phyloP scores from a whole-genome alignment of 106 monocot genomes.

The Apostasia shenzhenica region DNA sequence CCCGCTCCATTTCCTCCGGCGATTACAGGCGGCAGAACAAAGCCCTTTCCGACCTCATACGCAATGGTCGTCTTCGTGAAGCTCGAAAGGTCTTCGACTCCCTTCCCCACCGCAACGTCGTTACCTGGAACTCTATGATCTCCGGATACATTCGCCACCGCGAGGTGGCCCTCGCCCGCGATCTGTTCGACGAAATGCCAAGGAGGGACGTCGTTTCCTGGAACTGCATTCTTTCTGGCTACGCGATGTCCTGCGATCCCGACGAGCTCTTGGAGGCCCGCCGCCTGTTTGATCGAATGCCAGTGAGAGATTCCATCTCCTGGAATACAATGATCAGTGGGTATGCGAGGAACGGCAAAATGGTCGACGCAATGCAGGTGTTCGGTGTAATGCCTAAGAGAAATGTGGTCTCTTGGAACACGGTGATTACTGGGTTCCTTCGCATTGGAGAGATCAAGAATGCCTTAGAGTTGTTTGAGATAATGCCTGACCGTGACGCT shows the following conservation, averaged over 20 bases:
- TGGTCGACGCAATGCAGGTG: slow-evolving; percentile 40
- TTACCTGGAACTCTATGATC: slow-evolving; percentile 69
- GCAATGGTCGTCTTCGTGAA: slow-evolving; percentile 29
- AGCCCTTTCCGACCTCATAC: slow-evolving; percentile 42
- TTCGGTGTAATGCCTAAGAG: slow-evolving; percentile 60
- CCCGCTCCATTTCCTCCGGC: too few species aligned
- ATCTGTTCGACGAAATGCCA: slow-evolving; percentile 67
- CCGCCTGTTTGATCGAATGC: slow-evolving; percentile 63
- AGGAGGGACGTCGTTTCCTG: slow-evolving; percentile 51
- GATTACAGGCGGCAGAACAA: slow-evolving; percentile 30
- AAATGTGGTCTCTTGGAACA: slow-evolving; percentile 66
- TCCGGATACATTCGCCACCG: slow-evolving; percentile 30
- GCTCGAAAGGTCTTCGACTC: slow-evolving; percentile 52
- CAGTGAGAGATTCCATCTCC: slow-evolving; percentile 32
- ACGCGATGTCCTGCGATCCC: slow-evolving; percentile 18
- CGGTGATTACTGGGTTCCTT: slow-evolving; percentile 56
- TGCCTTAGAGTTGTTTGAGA: slow-evolving; percentile 57
- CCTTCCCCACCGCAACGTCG: slow-evolving; percentile 33
- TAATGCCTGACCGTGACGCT: slow-evolving; percentile 45
- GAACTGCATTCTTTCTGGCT: slow-evolving; percentile 63
- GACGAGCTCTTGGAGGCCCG: slow-evolving; percentile 34
- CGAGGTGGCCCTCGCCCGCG: slow-evolving; percentile 31
- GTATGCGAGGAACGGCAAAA: slow-evolving; percentile 37
- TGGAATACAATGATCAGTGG: slow-evolving; percentile 77
- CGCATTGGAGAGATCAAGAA: slow-evolving; percentile 25